Percentiles rank a stretch among this genome's conserved stretches.
phyloP scores from a whole-genome alignment of 2,329 filamentous ascomycete species.

The Phoma sp. region DNA sequence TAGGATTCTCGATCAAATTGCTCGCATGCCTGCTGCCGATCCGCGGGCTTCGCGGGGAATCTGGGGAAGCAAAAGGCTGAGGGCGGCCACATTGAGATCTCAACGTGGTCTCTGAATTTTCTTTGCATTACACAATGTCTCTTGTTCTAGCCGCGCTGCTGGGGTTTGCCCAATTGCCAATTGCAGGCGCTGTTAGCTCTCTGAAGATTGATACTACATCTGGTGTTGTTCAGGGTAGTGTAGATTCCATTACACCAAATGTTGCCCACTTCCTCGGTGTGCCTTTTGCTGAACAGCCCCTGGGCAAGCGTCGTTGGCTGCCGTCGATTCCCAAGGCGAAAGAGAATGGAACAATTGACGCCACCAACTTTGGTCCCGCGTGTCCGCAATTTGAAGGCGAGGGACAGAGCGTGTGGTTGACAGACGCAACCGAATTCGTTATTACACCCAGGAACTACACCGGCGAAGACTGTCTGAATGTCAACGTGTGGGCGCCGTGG shows the following conservation, averaged over 20 bases:
- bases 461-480: constrained; percentile 55
- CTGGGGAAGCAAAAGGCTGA: constrained; percentile 4
- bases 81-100: not conserved
- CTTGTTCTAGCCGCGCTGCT: constrained; percentile 14
- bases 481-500: constrained; percentile 55
- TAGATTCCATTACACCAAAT: constrained; percentile 42
- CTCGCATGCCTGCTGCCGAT: constrained; percentile 13
- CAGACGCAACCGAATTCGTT: constrained; percentile 34
- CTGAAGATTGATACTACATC: constrained; percentile 35
- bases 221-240: constrained; percentile 39
- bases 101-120: not conserved
- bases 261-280: constrained; percentile 49
- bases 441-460: constrained; percentile 26
- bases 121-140: constrained; percentile 14
- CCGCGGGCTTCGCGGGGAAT: not conserved
- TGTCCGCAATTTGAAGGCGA: constrained; percentile 35
- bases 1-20: constrained; percentile 2
- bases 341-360: constrained; percentile 29
- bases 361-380: constrained; percentile 34
- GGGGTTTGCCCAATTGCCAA: constrained; percentile 16
- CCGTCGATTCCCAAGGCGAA: constrained; percentile 33
- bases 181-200: constrained; percentile 20
- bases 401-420: constrained; percentile 27
- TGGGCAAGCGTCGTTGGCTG: constrained; percentile 42
- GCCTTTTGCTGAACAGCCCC: constrained; percentile 46